Conservation (phyloP, 306 rosid genomes). For the Casuarina glauca region DNA sequence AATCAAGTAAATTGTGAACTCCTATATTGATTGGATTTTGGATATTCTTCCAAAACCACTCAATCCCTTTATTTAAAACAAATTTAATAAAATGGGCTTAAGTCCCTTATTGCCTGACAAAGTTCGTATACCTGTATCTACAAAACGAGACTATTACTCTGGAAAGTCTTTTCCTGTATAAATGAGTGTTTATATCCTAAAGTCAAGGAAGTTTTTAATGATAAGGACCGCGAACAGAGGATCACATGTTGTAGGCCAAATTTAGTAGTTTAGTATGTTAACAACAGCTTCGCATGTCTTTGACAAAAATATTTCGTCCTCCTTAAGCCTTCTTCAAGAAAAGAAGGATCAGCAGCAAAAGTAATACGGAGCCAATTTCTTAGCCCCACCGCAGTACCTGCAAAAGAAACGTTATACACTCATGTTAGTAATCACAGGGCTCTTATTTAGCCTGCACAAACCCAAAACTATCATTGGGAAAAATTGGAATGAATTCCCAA, state of each 20-base stretch:
- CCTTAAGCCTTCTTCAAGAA: conserved; percentile 49
- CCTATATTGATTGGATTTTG: too few species aligned
- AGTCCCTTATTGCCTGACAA: neutral
- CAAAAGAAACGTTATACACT: neutral
- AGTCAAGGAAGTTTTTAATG: neutral
- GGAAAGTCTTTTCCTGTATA: neutral
- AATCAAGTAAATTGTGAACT: too few species aligned
- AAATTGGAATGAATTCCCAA: neutral
- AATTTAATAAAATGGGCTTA: too few species aligned
- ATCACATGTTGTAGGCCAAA: neutral
- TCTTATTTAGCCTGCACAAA: neutral
- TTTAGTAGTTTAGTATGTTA: neutral
- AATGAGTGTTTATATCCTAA: too few species aligned
- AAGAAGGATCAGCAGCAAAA: conserved; percentile 52
- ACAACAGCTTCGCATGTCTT: conserved; percentile 38
- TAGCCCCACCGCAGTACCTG: conserved; percentile 58
- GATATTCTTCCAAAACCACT: too few species aligned
- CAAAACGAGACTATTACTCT: neutral
- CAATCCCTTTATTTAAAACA: too few species aligned
- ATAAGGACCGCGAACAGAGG: neutral
- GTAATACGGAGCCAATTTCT: conserved; percentile 52
- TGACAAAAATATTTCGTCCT: conserved; percentile 46
- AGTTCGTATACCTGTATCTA: neutral
- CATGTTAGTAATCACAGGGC: neutral
- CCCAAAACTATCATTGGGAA: neutral